Conservation (phyloP, 441 rosid genomes). For the Euphorbia celastroides region DNA sequence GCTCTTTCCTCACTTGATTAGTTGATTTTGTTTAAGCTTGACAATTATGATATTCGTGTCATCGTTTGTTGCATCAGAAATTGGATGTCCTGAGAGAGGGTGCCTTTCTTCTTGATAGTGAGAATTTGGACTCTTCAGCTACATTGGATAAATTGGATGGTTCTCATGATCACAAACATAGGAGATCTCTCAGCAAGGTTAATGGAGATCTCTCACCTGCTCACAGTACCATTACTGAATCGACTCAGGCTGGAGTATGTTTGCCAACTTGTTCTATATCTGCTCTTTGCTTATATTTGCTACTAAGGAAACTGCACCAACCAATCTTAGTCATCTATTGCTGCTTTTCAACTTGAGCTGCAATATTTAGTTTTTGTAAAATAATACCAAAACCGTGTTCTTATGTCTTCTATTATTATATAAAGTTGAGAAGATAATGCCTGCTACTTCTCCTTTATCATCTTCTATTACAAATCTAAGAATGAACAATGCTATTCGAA, state of each 20-base stretch:
- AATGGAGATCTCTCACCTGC: conserved; percentile 72
- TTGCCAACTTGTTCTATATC: conserved; percentile 5
- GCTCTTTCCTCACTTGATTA: background rate
- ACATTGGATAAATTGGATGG: conserved; percentile 41
- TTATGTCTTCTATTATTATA: background rate
- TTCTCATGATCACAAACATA: conserved; percentile 53
- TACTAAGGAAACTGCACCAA: conserved; percentile 1
- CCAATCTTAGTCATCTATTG: background rate
- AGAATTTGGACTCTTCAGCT: conserved; percentile 45
- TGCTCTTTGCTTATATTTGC: background rate
- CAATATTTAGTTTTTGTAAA: background rate
- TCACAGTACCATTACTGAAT: conserved; percentile 63
- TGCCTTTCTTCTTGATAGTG: conserved; percentile 54
- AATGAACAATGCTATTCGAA: background rate
- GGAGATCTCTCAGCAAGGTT: conserved; percentile 75
- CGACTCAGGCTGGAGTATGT: conserved; percentile 60
- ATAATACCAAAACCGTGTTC: background rate
- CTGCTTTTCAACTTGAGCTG: background rate
- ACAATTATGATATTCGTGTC: conserved; percentile 11
- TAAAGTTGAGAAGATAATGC: background rate
- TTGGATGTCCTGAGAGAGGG: conserved; percentile 45
- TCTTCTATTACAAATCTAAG: background rate
- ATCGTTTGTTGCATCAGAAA: conserved; percentile 38
- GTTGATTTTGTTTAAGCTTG: conserved; percentile 1
- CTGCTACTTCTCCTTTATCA: background rate